Base-by-base conservation (phyloP, 2,329 filamentous ascomycete genomes). In the Fusarium subtropicale region DNA sequence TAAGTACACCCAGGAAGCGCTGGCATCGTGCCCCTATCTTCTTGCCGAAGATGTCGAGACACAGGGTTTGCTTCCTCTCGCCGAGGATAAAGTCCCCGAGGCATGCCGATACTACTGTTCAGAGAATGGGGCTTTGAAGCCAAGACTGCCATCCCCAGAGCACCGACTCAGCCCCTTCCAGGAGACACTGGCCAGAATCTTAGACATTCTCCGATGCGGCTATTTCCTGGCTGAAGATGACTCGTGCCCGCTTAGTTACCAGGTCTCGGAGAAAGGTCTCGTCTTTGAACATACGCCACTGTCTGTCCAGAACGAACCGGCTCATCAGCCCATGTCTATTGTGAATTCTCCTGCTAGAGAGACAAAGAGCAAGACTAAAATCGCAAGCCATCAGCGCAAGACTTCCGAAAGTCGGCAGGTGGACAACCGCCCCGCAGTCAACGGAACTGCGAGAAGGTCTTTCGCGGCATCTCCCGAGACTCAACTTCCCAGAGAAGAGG, bases 1-100 rank as follows among this genome's bases (percentile, higher is more conserved):
- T 41, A 77, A 81, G 12, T 82, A 83, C 63, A 78, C 79, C 16
- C 76, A 75, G 31, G 78, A 79, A 18, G 76, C 79, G 13, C 72
- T 81, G 18, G 80, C 76, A 11, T 71, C 79, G 11, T 83, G 80
- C 44, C 80, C 80, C 16, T 88, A 87, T 72, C 77, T 88, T 22
- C 80, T 88, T 2, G 70, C 79, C 0, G 86, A 88, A 71, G 86
- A 88, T 59, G 68, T 84, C 59, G 79, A 84, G 61, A 77, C 81
- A 18, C 75, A 82, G 15, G 84, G 85, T 6, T 73, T 86, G 31
- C 77, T 78, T 18, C 80, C 83, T 5, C 75, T 86, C 20, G 78
- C 79, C 44, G 76, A 79, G 22, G 74, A 79, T 2, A 63, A 73
- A 12, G 74, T 85, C 7, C 80, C 81, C 2, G 69, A 77, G 41